Percentiles rank a stretch among this genome's conserved stretches.
phyloP scores from a whole-genome alignment of 1,139 yeast species.

The Insectozyma bohioensis region DNA sequence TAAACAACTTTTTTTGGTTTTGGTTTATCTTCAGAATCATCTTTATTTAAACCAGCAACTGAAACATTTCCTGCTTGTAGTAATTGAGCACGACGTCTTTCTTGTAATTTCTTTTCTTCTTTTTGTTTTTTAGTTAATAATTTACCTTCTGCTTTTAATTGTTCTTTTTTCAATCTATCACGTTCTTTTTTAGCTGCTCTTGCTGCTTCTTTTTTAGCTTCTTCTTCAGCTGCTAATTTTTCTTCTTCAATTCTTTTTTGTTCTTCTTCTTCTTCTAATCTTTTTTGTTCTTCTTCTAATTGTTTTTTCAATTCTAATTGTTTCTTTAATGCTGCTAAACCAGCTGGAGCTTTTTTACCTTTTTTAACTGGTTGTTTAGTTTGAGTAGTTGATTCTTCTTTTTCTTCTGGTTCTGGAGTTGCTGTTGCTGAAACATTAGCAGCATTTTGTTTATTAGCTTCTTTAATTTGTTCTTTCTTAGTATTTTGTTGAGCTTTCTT shows the following conservation, averaged over 20 bases:
- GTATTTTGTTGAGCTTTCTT: conserved; percentile 69
- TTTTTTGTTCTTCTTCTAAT: conserved; percentile 68
- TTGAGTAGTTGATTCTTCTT: conserved; percentile 18
- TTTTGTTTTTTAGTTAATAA: conserved; percentile 88
- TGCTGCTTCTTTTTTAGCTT: conserved; percentile 66
- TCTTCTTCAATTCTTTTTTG: conserved; percentile 62
- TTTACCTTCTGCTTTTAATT: conserved; percentile 91
- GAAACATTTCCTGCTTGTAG: conserved; percentile 71
- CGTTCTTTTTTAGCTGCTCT: conserved; percentile 76
- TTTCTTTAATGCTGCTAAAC: conserved; percentile 75
- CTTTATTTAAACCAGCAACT: conserved; percentile 68
- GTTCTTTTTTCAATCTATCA: conserved; percentile 75
- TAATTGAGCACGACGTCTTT: conserved; percentile 86
- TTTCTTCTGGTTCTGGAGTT: conserved; percentile 34
- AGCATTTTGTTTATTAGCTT: conserved; percentile 57
- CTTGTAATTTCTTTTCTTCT: conserved; percentile 84
- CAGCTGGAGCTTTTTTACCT: conserved; percentile 74
- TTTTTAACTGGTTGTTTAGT: conserved; percentile 24
- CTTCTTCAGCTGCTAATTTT: conserved; percentile 60
- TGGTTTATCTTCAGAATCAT: conserved; percentile 27
- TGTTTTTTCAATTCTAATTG: conserved; percentile 88
- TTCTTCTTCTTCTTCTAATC: conserved; percentile 70
- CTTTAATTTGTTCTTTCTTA: conserved; percentile 64
- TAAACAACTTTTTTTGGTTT: conserved; percentile 74
- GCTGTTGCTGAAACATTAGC: conserved; percentile 42